Base-by-base conservation (phyloP, 257 asterid genomes). In the Petrea volubilis region DNA sequence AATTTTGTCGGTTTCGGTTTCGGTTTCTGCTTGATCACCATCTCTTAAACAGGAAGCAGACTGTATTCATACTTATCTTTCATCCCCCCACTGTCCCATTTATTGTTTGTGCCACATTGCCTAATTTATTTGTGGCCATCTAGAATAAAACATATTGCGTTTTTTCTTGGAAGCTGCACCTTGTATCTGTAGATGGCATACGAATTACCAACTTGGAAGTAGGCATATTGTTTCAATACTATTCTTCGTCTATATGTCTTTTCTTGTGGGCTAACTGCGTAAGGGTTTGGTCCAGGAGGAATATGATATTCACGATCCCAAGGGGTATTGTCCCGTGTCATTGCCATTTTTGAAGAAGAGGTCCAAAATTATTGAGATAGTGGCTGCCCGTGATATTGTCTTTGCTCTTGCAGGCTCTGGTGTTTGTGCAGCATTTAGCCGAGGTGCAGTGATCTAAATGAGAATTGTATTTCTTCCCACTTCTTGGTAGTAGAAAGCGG, bases 381-480 rank as follows among this genome's bases (percentile, higher is more conserved):
- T 88, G 56, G 96, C 94, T 80, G 96, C 96, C 15, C 90, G 87
- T 72, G 96, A 88, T 73, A 85, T 90, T 60, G 96, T 90, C 34
- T 90, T 90, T 76, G 97, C 97, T 62, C 97, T 90, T 73, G 94
- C 94, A 0, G 94, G 88, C 59, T 90, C 97, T 36, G 97, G 97
- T 65, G 85, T 88, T 21, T 90, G 96, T 79, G 97, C 96, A 66
- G 97, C 97, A 60, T 90, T 90, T 80, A 85, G 92, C 71, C 87
- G 96, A 79, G 97, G 97, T 88, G 53, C 43, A 72, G 72, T 33
- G 63, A 52, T 66, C 31, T 7, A 15, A 33, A 33, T 20, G 50
- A 34, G 23, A 53, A 15, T 18, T 50, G 11, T 56, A 38, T 44
- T 40, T 2, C 11, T 6, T 59, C 8, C 56, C 56, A 68, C 2